A percentile compares a stretch with the other conserved stretches of the same genome.
phyloP scores from a whole-genome alignment of 1,284 basidiomycete genomes.

The Malassezia dermatis region DNA sequence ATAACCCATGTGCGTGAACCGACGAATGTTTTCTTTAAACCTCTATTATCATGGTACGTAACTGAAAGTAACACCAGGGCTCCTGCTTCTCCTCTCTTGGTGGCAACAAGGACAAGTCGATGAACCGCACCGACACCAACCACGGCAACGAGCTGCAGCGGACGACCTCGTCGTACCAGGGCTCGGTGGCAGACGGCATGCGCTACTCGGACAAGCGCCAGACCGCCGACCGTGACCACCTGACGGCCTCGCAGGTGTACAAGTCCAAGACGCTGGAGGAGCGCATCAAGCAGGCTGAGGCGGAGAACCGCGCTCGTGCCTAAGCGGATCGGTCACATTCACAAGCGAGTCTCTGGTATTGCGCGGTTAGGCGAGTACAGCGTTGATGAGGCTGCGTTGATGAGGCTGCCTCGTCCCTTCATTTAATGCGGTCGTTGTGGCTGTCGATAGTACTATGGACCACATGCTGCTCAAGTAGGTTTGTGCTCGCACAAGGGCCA shows the following conservation, averaged over 20 bases:
- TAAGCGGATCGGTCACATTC: neutral
- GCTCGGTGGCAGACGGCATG: slow-evolving; percentile 44
- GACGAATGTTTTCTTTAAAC: neutral
- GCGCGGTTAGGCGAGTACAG: neutral
- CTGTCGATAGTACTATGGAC: neutral
- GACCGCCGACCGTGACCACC: slow-evolving; percentile 26
- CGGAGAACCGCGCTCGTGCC: slow-evolving; percentile 28
- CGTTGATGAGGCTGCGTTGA: no score
- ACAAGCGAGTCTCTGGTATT: no score
- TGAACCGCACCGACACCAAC: slow-evolving; percentile 47
- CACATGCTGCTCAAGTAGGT: neutral
- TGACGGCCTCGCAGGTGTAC: slow-evolving; percentile 45
- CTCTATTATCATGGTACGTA: slow-evolving; percentile 14
- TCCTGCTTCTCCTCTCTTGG: slow-evolving; percentile 34
- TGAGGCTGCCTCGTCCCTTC: no score
- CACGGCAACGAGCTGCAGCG: slow-evolving; percentile 44
- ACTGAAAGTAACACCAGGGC: slow-evolving; percentile 19
- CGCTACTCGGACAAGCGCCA: slow-evolving; percentile 42
- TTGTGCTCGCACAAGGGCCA: neutral
- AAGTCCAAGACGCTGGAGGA: slow-evolving; percentile 47
- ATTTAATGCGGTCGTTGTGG: neutral
- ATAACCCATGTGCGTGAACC: neutral
- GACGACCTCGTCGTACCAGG: slow-evolving; percentile 47
- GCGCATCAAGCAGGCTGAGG: slow-evolving; percentile 42
- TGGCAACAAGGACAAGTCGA: slow-evolving; percentile 34